Percentiles rank a stretch among this genome's conserved stretches.
These are phyloP conservation scores for Lithospermum erythrorhizon DNA, from an alignment of 257 asterid genomes.

Conservation along the genomic window DNA sequence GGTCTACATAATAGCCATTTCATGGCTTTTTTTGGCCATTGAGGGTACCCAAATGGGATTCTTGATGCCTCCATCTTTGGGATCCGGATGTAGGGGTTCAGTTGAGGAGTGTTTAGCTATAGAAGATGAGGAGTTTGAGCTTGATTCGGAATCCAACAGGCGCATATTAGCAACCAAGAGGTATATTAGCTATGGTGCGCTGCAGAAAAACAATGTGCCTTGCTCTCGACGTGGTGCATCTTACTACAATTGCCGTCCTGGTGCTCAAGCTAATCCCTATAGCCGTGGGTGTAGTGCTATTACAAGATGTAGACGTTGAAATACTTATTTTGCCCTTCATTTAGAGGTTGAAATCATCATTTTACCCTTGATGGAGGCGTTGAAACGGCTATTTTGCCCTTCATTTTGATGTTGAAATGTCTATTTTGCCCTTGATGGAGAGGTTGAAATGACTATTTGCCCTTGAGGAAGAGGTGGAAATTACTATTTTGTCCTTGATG, in stretches of 20 bases:
- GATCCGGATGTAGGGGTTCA: slow-evolving; percentile 58
- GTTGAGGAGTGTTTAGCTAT: slow-evolving; percentile 39
- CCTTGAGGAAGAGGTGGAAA: too few relatives aligned
- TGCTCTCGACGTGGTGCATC: slow-evolving; percentile 96
- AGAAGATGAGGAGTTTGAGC: slow-evolving; percentile 49
- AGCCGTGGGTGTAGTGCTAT: slow-evolving; percentile 81
- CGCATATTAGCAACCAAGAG: slow-evolving; percentile 55
- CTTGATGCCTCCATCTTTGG: background rate
- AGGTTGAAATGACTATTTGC: too few relatives aligned
- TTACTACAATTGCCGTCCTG: slow-evolving; percentile 89
- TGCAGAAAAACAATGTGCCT: slow-evolving; percentile 70
- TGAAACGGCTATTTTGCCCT: too few relatives aligned
- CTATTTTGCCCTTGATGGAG: too few relatives aligned
- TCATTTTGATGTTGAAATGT: slow-evolving; percentile 28
- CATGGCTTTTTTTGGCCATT: too few relatives aligned
- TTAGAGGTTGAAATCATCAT: too few relatives aligned
- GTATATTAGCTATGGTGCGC: slow-evolving; percentile 94
- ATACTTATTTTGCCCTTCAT: too few relatives aligned
- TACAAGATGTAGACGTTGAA: slow-evolving; percentile 78
- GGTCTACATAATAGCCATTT: too few relatives aligned
- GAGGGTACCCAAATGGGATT: too few relatives aligned
- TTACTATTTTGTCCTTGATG: too few relatives aligned
- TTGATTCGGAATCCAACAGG: slow-evolving; percentile 68
- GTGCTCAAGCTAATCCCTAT: slow-evolving; percentile 85
- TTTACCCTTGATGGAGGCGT: too few relatives aligned